Conservation (phyloP, 2,329 filamentous ascomycete genomes). For the Biscogniauxia sp. region DNA sequence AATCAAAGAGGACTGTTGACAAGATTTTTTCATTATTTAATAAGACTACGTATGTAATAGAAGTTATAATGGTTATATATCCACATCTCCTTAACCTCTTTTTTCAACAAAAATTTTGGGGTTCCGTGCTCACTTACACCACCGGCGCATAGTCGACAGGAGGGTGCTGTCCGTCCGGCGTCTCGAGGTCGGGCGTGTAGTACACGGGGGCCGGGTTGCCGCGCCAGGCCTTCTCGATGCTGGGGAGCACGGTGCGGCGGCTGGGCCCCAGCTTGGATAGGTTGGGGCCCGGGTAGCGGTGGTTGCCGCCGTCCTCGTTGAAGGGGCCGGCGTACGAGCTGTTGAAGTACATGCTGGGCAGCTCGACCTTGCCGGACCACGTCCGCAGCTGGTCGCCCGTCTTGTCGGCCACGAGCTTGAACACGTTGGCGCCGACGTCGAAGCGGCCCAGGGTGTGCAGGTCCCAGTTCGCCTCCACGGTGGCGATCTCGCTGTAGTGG, state of each 20-base stretch:
- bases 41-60: no score
- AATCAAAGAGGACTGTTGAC: no score
- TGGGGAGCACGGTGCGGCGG: conserved; percentile 36
- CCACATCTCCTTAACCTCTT: conserved; percentile 1
- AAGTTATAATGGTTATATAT: neutral
- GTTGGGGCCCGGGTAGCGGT: conserved; percentile 41
- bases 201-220: conserved; percentile 40
- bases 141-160: conserved; percentile 36
- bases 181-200: conserved; percentile 39
- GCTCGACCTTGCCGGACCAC: conserved; percentile 33
- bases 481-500: conserved; percentile 69
- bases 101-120: no score
- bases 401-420: conserved; percentile 55
- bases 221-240: conserved; percentile 39
- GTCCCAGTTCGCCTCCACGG: conserved; percentile 67
- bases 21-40: no score
- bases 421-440: conserved; percentile 73
- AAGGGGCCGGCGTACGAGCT: conserved; percentile 51
- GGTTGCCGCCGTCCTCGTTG: conserved; percentile 37
- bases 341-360: conserved; percentile 50
- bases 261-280: conserved; percentile 27
- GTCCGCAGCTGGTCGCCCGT: conserved; percentile 53
- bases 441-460: conserved; percentile 68
- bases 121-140: neutral
- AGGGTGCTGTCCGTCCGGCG: conserved; percentile 42